These are phyloP conservation scores for Reutealis trisperma DNA, from an alignment of 345 rosid species.

Conservation along the genomic window DNA sequence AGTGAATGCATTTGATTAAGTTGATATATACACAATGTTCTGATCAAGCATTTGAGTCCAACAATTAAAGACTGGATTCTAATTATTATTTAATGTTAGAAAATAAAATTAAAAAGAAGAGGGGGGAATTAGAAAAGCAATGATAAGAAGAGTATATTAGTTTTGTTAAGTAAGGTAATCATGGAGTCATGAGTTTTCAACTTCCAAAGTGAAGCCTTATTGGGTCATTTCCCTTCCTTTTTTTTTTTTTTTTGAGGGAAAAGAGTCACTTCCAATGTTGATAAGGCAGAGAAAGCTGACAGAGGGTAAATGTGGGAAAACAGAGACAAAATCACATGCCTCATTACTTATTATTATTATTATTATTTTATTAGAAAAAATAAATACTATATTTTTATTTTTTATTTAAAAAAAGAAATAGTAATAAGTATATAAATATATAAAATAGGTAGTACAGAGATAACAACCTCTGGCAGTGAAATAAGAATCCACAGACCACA, in stretches of 20 bases:
- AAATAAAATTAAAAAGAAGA: no score
- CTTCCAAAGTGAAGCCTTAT: not conserved
- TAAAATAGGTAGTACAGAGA: conserved; percentile 34
- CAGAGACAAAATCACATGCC: conserved; percentile 19
- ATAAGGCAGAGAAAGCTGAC: conserved; percentile 19
- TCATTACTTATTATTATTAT: not conserved
- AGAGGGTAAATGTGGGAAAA: conserved; percentile 14
- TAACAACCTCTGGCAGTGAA: conserved; percentile 47
- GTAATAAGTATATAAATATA: not conserved
- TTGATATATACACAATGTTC: no score
- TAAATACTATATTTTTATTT: not conserved
- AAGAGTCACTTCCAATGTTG: not conserved
- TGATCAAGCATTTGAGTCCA: no score
- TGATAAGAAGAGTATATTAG: not conserved
- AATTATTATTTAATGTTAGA: no score
- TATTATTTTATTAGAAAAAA: not conserved
- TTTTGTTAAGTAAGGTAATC: not conserved
- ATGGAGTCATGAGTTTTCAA: conserved; percentile 17
- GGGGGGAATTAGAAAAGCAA: not conserved
- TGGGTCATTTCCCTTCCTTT: not conserved
- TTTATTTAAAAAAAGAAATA: not conserved
- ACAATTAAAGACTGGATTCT: no score
- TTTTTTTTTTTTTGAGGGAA: no score
- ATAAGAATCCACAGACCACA: conserved; percentile 24
- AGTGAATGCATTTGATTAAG: no score